Base-by-base conservation (phyloP, 164 flowering plant genomes). In the Magnolia sinica region DNA sequence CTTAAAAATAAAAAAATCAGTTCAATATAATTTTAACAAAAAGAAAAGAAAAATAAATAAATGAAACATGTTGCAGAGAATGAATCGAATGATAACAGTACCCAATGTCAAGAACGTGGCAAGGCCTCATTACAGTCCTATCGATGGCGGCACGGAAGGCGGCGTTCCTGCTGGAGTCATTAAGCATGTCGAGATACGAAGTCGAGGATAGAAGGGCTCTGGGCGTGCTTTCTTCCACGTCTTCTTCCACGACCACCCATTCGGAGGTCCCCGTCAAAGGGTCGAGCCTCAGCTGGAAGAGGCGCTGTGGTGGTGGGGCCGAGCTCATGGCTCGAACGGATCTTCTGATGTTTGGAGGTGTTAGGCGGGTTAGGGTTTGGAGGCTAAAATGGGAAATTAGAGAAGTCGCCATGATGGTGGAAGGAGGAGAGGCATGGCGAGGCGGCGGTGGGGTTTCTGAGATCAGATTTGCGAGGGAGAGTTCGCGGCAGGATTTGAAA, bases 41-140 rank as follows among this genome's bases (percentile, higher is more conserved):
- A 11, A 22, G 5, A 9, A 14, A 23, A 74, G 14, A 8, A 22
- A 11, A 8, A 5, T 7, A 4, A 16, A 68, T 27, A 16, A 31
- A 29, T 16, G 31, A 67, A 31, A 27, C 22, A 45, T 0, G 22
- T 37, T 11, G 16, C 22, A 51, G 51, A n/a, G 18, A 23, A 0
- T 29, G 29, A 49, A 9, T 58, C 20, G 61, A 22, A 66, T 16
- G 24, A 18, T 3, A 52, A 58, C 49, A 69, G 31, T 89, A 95
- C 99, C 99, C 99, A 70, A 96, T 94, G 76, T 96, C 99, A 22
- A 96, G 94, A 76, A 92, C 99, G 79, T 89, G 94, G 84, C 94
- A 92, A 73, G 95, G 90, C 72, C 78, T 77, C 3, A 86, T 85
- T 1, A 96, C 78, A 7, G 91, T 85, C 82, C 91, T 94, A 24